Evolutionary conservation across 2,329 filamentous ascomycete genomes (phyloP).

Genomic region (Epichloe glyceriae): DNA sequence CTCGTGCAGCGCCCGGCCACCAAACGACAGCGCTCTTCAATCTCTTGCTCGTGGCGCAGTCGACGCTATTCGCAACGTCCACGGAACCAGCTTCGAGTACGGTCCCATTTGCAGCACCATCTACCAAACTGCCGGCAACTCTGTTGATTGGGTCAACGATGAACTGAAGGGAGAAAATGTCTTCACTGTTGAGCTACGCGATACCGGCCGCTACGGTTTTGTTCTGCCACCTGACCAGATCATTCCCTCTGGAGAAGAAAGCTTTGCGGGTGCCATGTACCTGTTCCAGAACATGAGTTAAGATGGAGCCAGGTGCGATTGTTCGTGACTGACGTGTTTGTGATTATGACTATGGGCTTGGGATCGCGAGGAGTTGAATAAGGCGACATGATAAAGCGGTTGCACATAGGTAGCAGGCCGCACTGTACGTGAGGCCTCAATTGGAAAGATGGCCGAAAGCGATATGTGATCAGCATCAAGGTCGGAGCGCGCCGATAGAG

Average conservation of each 20-base stretch:
- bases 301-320: neutral
- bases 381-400: neutral
- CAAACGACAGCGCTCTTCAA: constrained; percentile 35
- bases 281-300: constrained; percentile 34
- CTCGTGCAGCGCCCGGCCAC: constrained; percentile 34
- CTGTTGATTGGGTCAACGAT: constrained; percentile 32
- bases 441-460: neutral
- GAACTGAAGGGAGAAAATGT: constrained; percentile 27
- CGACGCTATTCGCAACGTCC: constrained; percentile 33
- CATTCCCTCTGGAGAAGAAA: constrained; percentile 29
- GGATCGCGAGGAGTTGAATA: neutral
- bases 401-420: neutral
- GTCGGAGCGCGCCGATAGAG: neutral
- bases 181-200: constrained; percentile 27
- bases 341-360: neutral
- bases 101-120: constrained; percentile 48
- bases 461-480: neutral
- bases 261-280: constrained; percentile 42
- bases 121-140: constrained; percentile 39
- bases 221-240: constrained; percentile 30
- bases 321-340: neutral
- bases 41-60: constrained; percentile 34
- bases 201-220: constrained; percentile 27
- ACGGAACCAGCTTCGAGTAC: constrained; percentile 26
- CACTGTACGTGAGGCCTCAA: neutral